Evolutionary conservation across 768 basidiomycete species (phyloP), one percentile per base, ranked within the genome.

Genomic region (Coprinopsis sp.): DNA sequence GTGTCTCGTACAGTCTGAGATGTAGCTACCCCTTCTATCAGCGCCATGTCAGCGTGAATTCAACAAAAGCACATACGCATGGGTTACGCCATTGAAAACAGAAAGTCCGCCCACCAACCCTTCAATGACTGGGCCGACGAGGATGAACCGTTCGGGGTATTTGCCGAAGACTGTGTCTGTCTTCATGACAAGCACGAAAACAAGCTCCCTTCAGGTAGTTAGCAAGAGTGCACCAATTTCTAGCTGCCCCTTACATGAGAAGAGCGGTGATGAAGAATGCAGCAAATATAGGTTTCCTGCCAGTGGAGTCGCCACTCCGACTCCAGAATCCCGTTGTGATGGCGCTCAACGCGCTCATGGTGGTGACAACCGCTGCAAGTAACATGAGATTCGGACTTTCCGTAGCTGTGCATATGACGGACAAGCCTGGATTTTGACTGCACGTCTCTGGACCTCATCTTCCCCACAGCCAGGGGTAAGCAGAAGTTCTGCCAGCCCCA

Each of bases 251-350:
- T 47, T 57, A 90, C 91, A 84, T 87, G 53, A 79, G 64, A 44
- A 90, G 71, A 1, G 91, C 72, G 13, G 92, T 90, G 16, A 81
- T 50, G 5, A 85, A 71, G 29, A 84, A 76, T 13, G 80, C 62
- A 2, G 78, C 76, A 47, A 94, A 77, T 34, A 94, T 78, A 21
- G 75, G 76, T 38, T 84, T 91, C 28, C 92, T 76, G 8, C 92
- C 92, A 52, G 82, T 67, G 7, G 72, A 65, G 60, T 94, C 91
- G 7, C 87, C 84, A 31, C 82, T 77, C 39, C 81, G 76, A 42
- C 88, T 88, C 92, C 92, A 96, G 68, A 84, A 87, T 0, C 87
- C 89, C 0, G 90, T 90, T 3, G 87, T 88, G 37, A 90, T 66
- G 1, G 89, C 88, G 42, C 87, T 86, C 31, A 96, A 71, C 6